Evolutionary conservation across 2,329 filamentous ascomycete species (phyloP), one percentile per base, ranked within the genome.

Genomic region (Moelleriella libera): DNA sequence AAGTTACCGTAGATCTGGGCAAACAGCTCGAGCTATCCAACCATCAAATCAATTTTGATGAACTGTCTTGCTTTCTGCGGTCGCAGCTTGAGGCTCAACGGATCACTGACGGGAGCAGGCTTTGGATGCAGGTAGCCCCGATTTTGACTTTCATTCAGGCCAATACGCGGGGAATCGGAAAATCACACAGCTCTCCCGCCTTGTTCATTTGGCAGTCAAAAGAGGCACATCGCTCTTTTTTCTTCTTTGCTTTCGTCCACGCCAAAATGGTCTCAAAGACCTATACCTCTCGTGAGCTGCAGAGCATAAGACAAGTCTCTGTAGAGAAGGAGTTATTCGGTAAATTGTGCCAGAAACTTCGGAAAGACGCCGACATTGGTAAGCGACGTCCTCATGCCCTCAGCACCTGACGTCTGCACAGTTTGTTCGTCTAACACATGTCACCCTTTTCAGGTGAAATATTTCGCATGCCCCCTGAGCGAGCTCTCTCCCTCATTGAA

Each of bases 261-360:
- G 47, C 57, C 57, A 57, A 58, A 47, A 75, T 75, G 72, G 59
- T 60, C 47, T 60, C 63, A 10, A 63, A 61, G 42, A 65, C 55
- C 9, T 76, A 76, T 53, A 65, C 63, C 7, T 57, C 67, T 45
- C 56, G 59, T 37, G 69, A 76, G 57, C 62, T 76, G n/a, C 58
- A 74, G 43, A 55, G 55, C 43, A 53, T 67, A 48, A 58, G 58
- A 49, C 52, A 60, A 32, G 40, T 41, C n/a, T 55, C 58, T 43
- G 52, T 55, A 12, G 48, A 51, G n/a, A 51, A 54, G 47, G 55
- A 59, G 7, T 43, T 65, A 21, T 57, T 56, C 45, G 48, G 59
- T 14, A 53, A 54, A 40, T 52, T 67, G 6, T 56, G 55, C 47
- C 51, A 53, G n/a, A 61, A 58, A 48, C 59, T 74, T 40, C 61